phyloP scores from a whole-genome alignment of 2,329 filamentous ascomycete species.

The Hypomyces perniciosus region DNA sequence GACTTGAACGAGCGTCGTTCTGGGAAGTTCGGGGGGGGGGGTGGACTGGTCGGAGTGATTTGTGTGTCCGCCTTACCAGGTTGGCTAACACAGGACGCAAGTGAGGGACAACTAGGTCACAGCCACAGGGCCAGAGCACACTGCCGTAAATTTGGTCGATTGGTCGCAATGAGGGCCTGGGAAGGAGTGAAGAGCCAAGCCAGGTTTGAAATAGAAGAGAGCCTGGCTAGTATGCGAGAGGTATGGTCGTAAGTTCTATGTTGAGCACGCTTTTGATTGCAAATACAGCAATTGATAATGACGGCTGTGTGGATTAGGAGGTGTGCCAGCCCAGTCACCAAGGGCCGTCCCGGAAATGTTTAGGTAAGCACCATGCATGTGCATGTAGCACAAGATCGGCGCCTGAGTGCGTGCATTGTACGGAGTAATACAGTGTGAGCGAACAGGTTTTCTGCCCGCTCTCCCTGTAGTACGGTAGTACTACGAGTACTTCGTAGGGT shows the following conservation, averaged over 20 bases:
- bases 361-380: background rate
- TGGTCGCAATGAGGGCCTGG: background rate
- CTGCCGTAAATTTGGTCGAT: background rate
- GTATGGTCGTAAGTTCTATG: background rate
- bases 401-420: background rate
- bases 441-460: background rate
- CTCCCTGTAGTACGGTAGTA: background rate
- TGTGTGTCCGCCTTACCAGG: background rate
- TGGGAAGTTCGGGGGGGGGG: too few relatives aligned
- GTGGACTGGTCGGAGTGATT: too few relatives aligned
- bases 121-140: background rate
- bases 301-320: constrained; percentile 4
- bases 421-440: background rate
- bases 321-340: background rate
- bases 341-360: background rate
- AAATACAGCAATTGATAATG: background rate
- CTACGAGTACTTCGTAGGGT: background rate
- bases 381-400: too few relatives aligned
- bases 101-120: background rate
- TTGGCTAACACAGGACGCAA: background rate
- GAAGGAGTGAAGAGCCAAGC: background rate
- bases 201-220: background rate
- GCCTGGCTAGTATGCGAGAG: background rate
- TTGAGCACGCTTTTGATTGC: background rate
- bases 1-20: too few relatives aligned